Conservation (phyloP, 371 early-diverging fungal genomes). For the Circinella minor region DNA sequence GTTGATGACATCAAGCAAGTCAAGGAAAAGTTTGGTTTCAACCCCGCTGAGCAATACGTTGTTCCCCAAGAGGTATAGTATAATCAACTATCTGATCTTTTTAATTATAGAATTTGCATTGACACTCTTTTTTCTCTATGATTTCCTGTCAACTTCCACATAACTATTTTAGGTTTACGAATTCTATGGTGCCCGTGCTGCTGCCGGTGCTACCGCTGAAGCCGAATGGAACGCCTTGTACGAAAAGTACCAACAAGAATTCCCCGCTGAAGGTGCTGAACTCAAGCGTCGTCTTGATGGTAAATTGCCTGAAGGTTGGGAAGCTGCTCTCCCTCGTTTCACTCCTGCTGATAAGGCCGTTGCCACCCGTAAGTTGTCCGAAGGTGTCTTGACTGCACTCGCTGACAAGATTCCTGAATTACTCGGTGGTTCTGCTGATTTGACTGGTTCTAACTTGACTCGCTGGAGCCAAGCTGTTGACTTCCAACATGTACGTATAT, state of each 20-base stretch:
- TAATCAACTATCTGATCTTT: constrained; percentile 5
- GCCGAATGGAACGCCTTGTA: constrained; percentile 74
- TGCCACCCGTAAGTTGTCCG: constrained; percentile 88
- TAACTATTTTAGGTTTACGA: constrained; percentile 49
- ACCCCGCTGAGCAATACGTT: constrained; percentile 70
- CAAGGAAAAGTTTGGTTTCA: constrained; percentile 84
- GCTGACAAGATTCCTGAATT: constrained; percentile 80
- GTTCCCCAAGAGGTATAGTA: constrained; percentile 54
- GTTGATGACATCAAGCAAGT: constrained; percentile 85
- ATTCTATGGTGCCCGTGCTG: constrained; percentile 61
- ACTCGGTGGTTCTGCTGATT: constrained; percentile 96
- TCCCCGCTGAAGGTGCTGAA: constrained; percentile 71
- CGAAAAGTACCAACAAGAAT: constrained; percentile 59
- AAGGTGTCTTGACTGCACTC: constrained; percentile 80
- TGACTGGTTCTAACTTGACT: constrained; percentile 94
- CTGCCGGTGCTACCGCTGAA: constrained; percentile 62
- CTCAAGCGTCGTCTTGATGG: constrained; percentile 73
- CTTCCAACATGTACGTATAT: constrained; percentile 75
- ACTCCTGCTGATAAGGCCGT: constrained; percentile 73
- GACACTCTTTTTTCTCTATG: background rate
- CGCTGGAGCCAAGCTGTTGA: constrained; percentile 91
- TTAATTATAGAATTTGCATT: background rate
- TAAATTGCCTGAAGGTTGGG: constrained; percentile 76
- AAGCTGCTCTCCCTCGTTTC: constrained; percentile 70
- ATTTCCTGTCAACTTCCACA: background rate